Base-by-base conservation (phyloP, 495 filamentous ascomycete genomes). In the Hypoxylon intermedium region DNA sequence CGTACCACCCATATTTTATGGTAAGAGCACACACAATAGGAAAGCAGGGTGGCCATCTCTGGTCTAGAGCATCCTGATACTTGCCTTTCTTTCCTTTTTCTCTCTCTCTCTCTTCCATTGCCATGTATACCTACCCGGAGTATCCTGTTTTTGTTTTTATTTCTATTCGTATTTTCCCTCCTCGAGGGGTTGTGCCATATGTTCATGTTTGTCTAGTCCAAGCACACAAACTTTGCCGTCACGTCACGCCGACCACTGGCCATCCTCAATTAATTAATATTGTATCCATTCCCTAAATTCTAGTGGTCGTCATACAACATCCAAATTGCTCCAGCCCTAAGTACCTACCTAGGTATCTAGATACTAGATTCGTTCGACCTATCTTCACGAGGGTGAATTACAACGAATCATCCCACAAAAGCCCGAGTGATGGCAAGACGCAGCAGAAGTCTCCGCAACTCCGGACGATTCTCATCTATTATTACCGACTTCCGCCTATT, bases 391-490 rank as follows among this genome's bases (percentile, higher is more conserved):
- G 18, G 11, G 11, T 13, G 20, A 45, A 46, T 33, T 49, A n/a
- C 2, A 13, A 46, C 23, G 40, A 48, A 12, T 40, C 28, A 20
- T 28, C 41, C 13, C 28, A 45, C 38, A 28, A 45, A 53, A 55
- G 28, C 31, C 55, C 52, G 48, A 53, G n/a, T 18, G 12, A 11
- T 36, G 55, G 55, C 50, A 60, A 65, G 61, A 55, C 50, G 28
- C 13, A 4, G 28, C 13, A 4, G 2, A 33, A 54, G 18, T 60
- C 45, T 47, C 61, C 61, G 55, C 49, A 65, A 60, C 55, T 65
- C 55, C 61, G 61, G 48, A 56, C 47, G 19, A 51, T 45, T 51
- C 31, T 54, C 49, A 45, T 20, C 16, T 53, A 42, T 36, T 58
- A 53, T 47, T 45, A 47, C 47, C 36, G 48, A 48, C 24, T 54